Evolutionary conservation across 257 asterid species (phyloP).

Genomic region (Echites panduratus): DNA sequence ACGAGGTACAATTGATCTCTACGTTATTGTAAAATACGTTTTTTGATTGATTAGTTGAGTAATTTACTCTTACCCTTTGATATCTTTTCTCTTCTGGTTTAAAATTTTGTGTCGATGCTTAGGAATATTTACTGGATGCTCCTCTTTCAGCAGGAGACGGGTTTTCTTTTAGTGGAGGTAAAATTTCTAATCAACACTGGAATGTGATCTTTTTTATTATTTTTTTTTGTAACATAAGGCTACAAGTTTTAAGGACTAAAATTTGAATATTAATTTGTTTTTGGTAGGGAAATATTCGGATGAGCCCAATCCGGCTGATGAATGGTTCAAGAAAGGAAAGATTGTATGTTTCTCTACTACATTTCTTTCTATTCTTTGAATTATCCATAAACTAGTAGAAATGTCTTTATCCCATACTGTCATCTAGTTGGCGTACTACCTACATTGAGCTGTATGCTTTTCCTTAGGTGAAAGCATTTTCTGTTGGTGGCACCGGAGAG

Average conservation of each 20-base stretch:
- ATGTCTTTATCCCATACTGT: not conserved
- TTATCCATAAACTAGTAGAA: not conserved
- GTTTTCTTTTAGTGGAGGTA: conserved; percentile 93
- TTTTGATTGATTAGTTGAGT: not conserved
- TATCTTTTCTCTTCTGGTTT: not conserved
- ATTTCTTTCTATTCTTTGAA: not conserved
- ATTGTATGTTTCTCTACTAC: conserved; percentile 31
- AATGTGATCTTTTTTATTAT: not conserved
- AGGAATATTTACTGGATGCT: conserved; percentile 84
- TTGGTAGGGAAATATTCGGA: conserved; percentile 80
- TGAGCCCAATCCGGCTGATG: conserved; percentile 81
- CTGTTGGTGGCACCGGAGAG: conserved; percentile 81
- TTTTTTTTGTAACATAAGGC: not conserved
- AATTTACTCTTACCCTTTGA: not conserved
- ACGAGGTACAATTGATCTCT: conserved; percentile 35
- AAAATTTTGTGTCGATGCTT: conserved; percentile 7
- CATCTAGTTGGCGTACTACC: not conserved
- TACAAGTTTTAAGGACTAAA: not conserved
- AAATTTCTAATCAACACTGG: conserved; percentile 1
- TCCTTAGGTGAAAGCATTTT: conserved; percentile 69
- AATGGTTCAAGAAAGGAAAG: conserved; percentile 79
- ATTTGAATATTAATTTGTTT: not conserved
- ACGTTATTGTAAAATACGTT: not conserved
- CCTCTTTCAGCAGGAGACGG: conserved; percentile 80
- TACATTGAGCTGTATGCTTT: not conserved